Base-by-base conservation (phyloP, 106 monocot genomes). In the Platanthera zijinensis region DNA sequence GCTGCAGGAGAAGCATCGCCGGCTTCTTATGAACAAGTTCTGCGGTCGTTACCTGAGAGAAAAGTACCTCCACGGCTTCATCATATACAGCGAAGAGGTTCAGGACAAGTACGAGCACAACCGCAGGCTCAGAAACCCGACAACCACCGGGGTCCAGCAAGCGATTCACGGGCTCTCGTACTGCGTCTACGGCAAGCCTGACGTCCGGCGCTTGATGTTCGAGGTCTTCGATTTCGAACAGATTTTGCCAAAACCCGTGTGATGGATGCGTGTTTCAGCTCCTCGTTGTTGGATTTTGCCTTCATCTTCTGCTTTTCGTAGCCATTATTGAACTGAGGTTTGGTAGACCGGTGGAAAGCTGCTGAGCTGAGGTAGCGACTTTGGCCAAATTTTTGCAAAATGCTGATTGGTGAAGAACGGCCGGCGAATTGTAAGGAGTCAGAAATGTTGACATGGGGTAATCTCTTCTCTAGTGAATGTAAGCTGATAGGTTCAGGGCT, bases 141-240 rank as follows among this genome's bases (percentile, higher is more conserved):
- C 92, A 3, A 92, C 94, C 1, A 94, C 97, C 3, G 78, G 89
- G 0, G 94, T 94, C 25, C 91, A 99, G 73, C 97, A 99, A 80
- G 94, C 97, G 0, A 84, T 99, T 30, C 97, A 99, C 56, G 97
- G 94, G 0, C 84, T 99, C 8, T 77, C 92, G 0, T 99, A 99
- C 77, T 78, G 85, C 0, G 92, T 99, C 47, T 99, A 99, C 52
- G 97, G 97, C 11, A 99, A 99, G 62, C 86, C 92, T 1, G 97
- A 99, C 78, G 97, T 99, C 53, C 74, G 97, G 74, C 84, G 97
- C 8, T 81, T 99, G 64, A 99, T 99, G 97, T 99, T 92, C 64
- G 92, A 99, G 78, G 92, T 99, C 62, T 99, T 99, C 49, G 94
- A 99, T 81, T 94, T 94, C 45, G 97, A 99, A 82, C 97, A 92